These are phyloP conservation scores for Cladochytrium replicatum DNA, from an alignment of 192 early-diverging fungal species.

Conservation along the genomic window DNA sequence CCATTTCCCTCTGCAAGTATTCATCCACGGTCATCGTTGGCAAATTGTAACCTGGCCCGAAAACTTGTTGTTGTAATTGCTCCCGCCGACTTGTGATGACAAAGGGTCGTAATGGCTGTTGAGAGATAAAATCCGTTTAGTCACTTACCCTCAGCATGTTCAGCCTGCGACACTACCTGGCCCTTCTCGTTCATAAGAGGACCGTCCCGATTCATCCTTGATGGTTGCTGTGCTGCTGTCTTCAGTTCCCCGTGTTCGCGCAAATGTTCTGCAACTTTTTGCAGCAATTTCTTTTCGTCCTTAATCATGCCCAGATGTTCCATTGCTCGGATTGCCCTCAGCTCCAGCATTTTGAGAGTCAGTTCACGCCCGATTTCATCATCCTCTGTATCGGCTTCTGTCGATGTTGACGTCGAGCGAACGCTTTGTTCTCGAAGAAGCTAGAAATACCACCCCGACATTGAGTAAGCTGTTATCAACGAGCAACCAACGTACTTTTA, in stretches of 20 bases:
- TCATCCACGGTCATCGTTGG: conserved; percentile 97
- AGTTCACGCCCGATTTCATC: conserved; percentile 73
- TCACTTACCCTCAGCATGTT: conserved; percentile 1
- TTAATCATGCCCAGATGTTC: conserved; percentile 59
- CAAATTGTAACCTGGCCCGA: conserved; percentile 70
- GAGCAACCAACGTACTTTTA: conserved; percentile 20
- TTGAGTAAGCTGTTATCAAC: conserved; percentile 13
- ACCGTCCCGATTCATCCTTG: conserved; percentile 5
- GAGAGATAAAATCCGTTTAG: not conserved
- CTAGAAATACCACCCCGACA: not conserved
- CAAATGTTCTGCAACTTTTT: conserved; percentile 56
- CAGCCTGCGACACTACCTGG: not conserved
- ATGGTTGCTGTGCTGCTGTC: not conserved
- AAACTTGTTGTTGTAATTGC: conserved; percentile 69
- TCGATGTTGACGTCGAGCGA: conserved; percentile 1
- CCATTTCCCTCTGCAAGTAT: conserved; percentile 76
- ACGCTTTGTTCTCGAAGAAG: not conserved
- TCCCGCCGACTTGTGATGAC: conserved; percentile 69
- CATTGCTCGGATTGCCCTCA: conserved; percentile 59
- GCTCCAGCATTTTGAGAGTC: conserved; percentile 59
- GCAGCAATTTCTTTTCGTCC: conserved; percentile 72
- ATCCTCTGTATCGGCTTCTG: conserved; percentile 38
- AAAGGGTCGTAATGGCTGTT: conserved; percentile 67
- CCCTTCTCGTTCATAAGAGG: conserved; percentile 6
- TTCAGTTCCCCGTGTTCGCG: conserved; percentile 14